Evolutionary conservation across 345 rosid genomes (phyloP).

Genomic region (Eucalyptus guilfoylei): DNA sequence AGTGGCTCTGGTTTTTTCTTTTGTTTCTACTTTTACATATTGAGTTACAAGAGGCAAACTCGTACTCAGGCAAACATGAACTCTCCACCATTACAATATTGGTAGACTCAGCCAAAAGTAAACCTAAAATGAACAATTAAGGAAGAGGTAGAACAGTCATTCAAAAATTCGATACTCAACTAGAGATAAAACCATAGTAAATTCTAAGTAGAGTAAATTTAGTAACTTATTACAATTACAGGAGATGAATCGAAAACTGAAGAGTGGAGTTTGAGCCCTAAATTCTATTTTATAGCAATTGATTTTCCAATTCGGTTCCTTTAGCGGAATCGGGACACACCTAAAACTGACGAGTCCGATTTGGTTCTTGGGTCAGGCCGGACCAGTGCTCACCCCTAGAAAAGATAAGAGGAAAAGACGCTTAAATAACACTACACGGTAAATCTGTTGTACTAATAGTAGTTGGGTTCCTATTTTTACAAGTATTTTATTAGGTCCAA

Average conservation of each 20-base stretch:
- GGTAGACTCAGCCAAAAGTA: background rate
- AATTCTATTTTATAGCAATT: too few species aligned
- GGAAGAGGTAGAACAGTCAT: background rate
- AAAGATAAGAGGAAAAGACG: background rate
- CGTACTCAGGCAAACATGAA: background rate
- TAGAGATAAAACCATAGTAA: background rate
- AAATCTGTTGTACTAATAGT: background rate
- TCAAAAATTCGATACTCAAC: background rate
- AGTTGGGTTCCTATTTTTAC: background rate
- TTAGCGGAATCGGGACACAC: accelerated
- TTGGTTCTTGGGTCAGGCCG: accelerated
- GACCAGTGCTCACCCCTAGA: accelerated
- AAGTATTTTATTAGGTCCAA: background rate
- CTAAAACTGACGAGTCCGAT: accelerated
- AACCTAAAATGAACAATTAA: background rate
- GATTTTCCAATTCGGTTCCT: background rate
- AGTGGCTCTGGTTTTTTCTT: background rate
- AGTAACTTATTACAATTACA: background rate
- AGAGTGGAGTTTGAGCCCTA: background rate
- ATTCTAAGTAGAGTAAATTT: background rate
- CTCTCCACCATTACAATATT: background rate
- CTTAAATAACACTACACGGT: accelerated
- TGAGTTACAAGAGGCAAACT: background rate
- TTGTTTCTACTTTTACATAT: background rate
- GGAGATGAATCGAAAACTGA: background rate